phyloP scores from a whole-genome alignment of 2,329 filamentous ascomycete species.

The Aotearoamyces nothofagi region DNA sequence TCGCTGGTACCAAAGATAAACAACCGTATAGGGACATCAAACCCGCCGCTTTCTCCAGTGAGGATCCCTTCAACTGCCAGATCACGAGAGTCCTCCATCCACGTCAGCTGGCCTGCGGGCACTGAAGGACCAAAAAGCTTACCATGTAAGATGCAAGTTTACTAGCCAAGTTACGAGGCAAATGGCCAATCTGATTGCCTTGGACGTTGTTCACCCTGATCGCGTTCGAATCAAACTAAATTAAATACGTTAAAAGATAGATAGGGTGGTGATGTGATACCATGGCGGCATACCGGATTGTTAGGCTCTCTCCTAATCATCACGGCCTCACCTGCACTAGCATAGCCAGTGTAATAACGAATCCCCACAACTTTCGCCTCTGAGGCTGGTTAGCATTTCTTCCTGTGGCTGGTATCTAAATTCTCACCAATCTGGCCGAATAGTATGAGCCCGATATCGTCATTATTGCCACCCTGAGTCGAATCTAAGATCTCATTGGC shows the following conservation, averaged over 20 bases:
- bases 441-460: constrained; percentile 3
- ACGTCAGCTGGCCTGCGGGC: constrained; percentile 6
- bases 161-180: constrained; percentile 49
- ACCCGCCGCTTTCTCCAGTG: constrained; percentile 48
- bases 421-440: constrained; percentile 10
- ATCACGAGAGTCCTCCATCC: constrained; percentile 36
- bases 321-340: constrained; percentile 47
- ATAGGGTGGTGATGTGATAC: neutral
- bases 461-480: constrained; percentile 1
- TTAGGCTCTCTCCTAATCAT: constrained; percentile 47
- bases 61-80: constrained; percentile 56
- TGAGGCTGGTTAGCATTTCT: constrained; percentile 7
- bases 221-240: constrained; percentile 54
- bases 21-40: constrained; percentile 58
- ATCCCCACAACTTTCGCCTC: constrained; percentile 34
- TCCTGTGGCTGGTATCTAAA: too few species aligned
- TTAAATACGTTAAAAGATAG: neutral
- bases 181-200: constrained; percentile 61
- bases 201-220: constrained; percentile 68
- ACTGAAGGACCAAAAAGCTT: constrained; percentile 13
- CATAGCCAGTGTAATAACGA: constrained; percentile 45
- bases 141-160: constrained; percentile 64
- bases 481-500: neutral
- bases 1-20: constrained; percentile 54
- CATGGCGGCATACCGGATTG: constrained; percentile 31